Base-by-base conservation (phyloP, 208 protist genomes). In the Crithidia expoeki region DNA sequence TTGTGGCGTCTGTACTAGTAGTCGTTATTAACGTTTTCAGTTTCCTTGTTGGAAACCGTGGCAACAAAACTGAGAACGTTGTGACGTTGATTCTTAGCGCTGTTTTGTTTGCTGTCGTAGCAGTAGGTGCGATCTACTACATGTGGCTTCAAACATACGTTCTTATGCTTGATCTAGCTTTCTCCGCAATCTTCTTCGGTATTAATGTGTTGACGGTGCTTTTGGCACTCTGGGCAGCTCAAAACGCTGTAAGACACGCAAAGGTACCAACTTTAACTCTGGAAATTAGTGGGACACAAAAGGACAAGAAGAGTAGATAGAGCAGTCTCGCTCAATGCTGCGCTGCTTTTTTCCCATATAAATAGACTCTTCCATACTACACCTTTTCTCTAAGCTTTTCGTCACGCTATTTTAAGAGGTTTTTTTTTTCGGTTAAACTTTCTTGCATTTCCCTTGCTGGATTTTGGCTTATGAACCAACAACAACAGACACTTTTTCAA, bases 141-240 rank as follows among this genome's bases (percentile, higher is more conserved):
- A 94, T 91, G 85, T 94, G 88, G 85, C 69, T 94, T 2, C 85
- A 94, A 75, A 88, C 88, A n/a, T 94, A 94, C 51, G 83, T 91
- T 27, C 84, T 90, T 73, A 84, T 79, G 74, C 74, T 94, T 16
- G 88, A 91, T 64, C 53, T 94, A 17, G 83, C 57, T 19, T 85
- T 94, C 62, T 94, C 83, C 11, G 83, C 83, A 1, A 76, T 68
- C 33, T 81, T 86, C 34, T 56, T 94, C 12, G 79, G 76, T 21
- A 55, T 89, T 12, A 87, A 91, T 68, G 70, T n/a, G 6, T 28
- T 89, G 25, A 74, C 83, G 47, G 52, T 81, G 44, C 21, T 91
- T 10, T 28, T 65, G 1, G 80, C 82, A 11, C 16, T 86, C 0
- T 83, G 73, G 72, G 75, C 72, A 23, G 56, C 86, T 28, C 73